Evolutionary conservation across 352 stramenopile genomes (phyloP).

Genomic region (Plasmopara muralis): DNA sequence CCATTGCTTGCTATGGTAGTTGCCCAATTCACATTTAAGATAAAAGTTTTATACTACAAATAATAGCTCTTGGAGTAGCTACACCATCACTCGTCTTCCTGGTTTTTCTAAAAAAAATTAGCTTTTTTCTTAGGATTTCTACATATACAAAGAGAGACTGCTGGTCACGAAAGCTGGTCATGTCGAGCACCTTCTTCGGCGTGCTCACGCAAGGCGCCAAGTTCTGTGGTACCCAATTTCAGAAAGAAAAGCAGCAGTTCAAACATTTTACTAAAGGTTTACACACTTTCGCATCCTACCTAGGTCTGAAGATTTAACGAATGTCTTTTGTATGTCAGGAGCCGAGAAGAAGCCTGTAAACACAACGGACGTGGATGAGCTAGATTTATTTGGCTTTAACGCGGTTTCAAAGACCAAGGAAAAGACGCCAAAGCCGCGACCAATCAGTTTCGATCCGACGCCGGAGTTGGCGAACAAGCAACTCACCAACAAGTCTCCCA

Average conservation of each 20-base stretch:
- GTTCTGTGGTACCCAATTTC: constrained; percentile 54
- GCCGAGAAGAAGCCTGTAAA: constrained; percentile 17
- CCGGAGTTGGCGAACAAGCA: constrained; percentile 43
- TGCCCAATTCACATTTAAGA: too few species aligned
- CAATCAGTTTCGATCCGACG: constrained; percentile 58
- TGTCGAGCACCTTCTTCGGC: constrained; percentile 70
- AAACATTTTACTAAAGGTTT: constrained; percentile 20
- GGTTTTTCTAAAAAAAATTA: too few species aligned
- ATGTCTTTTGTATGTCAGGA: constrained; percentile 2
- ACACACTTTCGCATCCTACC: background rate
- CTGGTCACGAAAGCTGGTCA: constrained; percentile 5
- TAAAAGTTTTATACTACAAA: too few species aligned
- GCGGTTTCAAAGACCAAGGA: constrained; percentile 27
- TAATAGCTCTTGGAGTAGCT: too few species aligned
- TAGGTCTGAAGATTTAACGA: background rate
- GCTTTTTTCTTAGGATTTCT: too few species aligned
- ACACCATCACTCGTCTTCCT: too few species aligned
- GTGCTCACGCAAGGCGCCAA: constrained; percentile 59
- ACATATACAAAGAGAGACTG: too few species aligned
- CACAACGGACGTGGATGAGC: constrained; percentile 32
- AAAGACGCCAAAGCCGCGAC: constrained; percentile 34
- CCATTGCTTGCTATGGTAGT: too few species aligned
- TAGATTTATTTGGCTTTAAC: constrained; percentile 82
- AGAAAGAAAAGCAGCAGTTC: constrained; percentile 57
- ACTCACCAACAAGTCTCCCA: constrained; percentile 29